Conservation (phyloP, 2,329 filamentous ascomycete species). For the Xylaria sp. region DNA sequence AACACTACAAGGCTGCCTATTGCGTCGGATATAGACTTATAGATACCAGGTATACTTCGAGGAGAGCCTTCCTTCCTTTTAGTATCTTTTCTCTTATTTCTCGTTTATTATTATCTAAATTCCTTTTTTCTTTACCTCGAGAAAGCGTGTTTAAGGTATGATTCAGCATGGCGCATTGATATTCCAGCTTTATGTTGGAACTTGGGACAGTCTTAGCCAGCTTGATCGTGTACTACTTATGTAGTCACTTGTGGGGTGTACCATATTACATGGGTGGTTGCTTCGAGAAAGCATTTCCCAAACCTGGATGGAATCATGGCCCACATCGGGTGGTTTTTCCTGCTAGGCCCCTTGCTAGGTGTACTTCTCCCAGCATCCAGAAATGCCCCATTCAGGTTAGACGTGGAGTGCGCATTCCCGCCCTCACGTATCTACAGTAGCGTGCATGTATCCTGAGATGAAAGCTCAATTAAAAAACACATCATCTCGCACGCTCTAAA, state of each 20-base stretch:
- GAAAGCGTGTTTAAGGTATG: background rate
- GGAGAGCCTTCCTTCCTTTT: background rate
- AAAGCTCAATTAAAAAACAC: constrained; percentile 33
- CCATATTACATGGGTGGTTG: constrained; percentile 3
- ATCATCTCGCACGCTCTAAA: constrained; percentile 23
- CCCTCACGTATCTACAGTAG: background rate
- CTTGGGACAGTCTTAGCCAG: constrained; percentile 4
- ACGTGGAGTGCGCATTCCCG: constrained; percentile 14
- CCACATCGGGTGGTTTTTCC: constrained; percentile 29
- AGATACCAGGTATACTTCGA: background rate
- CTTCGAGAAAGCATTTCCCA: constrained; percentile 34
- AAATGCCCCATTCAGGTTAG: constrained; percentile 7
- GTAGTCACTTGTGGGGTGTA: constrained; percentile 7
- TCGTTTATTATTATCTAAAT: too few relatives aligned
- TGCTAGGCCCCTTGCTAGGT: constrained; percentile 7
- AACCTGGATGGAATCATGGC: constrained; percentile 31
- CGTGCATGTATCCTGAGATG: constrained; percentile 29
- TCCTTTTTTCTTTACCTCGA: background rate
- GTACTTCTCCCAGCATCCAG: background rate
- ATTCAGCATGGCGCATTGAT: constrained; percentile 15
- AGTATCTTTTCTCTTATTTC: too few relatives aligned
- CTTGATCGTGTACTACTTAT: constrained; percentile 5
- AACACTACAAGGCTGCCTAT: constrained; percentile 16
- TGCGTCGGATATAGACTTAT: background rate
- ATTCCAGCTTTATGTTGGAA: constrained; percentile 12